Conservation (phyloP, 2,329 filamentous ascomycete genomes). For the Ascochyta pisi region DNA sequence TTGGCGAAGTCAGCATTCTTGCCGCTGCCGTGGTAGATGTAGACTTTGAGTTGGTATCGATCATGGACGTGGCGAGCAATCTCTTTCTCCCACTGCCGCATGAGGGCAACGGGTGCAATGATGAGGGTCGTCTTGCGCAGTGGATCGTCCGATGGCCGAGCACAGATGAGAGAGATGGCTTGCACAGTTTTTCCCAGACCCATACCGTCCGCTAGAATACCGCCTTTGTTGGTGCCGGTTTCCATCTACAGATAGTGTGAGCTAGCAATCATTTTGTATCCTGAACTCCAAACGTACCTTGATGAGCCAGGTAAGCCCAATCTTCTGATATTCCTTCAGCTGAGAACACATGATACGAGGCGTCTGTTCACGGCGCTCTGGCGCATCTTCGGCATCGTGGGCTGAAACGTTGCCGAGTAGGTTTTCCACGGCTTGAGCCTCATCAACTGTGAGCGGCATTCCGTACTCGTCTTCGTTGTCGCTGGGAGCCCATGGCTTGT, state of each 20-base stretch:
- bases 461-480: conserved; percentile 28
- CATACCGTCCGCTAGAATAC: conserved; percentile 71
- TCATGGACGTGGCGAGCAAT: conserved; percentile 72
- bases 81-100: conserved; percentile 86
- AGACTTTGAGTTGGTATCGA: conserved; percentile 66
- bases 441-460: conserved; percentile 19
- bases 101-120: conserved; percentile 77
- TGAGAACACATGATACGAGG: conserved; percentile 71
- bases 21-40: conserved; percentile 69
- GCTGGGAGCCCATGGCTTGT: conserved; percentile 8
- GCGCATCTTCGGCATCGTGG: conserved; percentile 49
- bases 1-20: conserved; percentile 64
- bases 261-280: background rate
- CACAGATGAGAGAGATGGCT: conserved; percentile 77
- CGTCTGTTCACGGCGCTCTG: conserved; percentile 69
- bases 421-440: conserved; percentile 36
- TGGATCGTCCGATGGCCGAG: conserved; percentile 66
- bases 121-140: conserved; percentile 78
- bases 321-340: conserved; percentile 82
- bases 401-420: conserved; percentile 43
- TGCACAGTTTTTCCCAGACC: conserved; percentile 86
- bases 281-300: conserved; percentile 39
- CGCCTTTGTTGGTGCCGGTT: conserved; percentile 72
- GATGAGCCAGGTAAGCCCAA: conserved; percentile 79
- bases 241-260: conserved; percentile 61